Conservation (phyloP, 2,329 filamentous ascomycete genomes). For the Aureobasidium musti region DNA sequence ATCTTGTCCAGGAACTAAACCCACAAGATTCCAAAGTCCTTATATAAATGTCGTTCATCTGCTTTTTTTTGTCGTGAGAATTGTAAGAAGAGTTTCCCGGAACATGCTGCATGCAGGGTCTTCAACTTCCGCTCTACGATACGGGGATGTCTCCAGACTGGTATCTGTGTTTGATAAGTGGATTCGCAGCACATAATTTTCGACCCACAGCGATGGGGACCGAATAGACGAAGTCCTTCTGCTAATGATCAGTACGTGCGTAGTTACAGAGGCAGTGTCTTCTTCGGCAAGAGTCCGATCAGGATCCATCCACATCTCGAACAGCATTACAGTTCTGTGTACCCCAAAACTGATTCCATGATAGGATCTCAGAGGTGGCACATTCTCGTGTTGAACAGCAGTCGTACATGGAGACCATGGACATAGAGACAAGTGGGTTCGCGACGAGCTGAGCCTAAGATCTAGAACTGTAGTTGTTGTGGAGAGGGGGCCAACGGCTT, state of each 20-base stretch:
- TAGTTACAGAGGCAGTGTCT: too few relatives aligned
- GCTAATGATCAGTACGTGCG: not conserved
- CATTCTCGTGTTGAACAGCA: not conserved
- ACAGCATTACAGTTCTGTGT: too few relatives aligned
- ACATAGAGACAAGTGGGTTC: slow-evolving; percentile 5
- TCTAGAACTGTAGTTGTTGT: not conserved
- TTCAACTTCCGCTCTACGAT: not conserved
- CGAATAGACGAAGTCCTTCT: not conserved
- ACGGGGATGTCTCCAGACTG: not conserved
- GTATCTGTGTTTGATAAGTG: not conserved
- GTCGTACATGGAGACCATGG: not conserved
- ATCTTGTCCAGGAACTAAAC: not conserved
- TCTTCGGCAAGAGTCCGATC: too few relatives aligned
- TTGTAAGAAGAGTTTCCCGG: too few relatives aligned
- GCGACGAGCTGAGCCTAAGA: slow-evolving; percentile 21
- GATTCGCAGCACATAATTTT: not conserved
- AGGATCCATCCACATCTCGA: too few relatives aligned
- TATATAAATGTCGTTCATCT: too few relatives aligned
- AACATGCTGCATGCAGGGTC: not conserved
- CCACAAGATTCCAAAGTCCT: not conserved
- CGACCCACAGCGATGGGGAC: not conserved
- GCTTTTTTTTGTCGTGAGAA: not conserved
- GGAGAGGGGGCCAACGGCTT: not conserved
- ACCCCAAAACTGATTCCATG: too few relatives aligned
- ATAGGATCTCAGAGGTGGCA: not conserved